Evolutionary conservation across 441 rosid genomes (phyloP).

Genomic region (Erodium trifolium): DNA sequence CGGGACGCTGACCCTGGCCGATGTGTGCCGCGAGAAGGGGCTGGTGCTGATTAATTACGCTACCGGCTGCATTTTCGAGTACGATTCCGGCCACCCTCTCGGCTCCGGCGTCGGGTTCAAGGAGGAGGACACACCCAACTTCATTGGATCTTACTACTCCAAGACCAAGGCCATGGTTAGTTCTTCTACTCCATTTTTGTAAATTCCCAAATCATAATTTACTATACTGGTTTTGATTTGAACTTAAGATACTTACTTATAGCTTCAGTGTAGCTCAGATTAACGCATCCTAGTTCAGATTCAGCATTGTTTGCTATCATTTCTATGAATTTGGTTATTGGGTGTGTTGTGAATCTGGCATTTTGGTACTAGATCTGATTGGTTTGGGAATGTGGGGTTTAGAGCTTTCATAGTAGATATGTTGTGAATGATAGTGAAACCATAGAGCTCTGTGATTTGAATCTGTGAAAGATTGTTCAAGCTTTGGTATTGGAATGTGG

Average conservation of each 20-base stretch:
- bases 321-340: background rate
- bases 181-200: no score
- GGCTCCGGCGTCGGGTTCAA: slow-evolving; percentile 77
- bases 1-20: background rate
- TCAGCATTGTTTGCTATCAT: background rate
- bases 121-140: slow-evolving; percentile 85
- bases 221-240: no score
- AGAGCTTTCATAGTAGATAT: no score
- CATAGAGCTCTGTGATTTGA: no score
- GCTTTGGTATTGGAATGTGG: background rate
- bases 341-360: background rate
- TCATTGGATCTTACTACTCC: slow-evolving; percentile 78
- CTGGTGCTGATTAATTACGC: background rate
- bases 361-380: background rate
- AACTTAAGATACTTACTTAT: background rate
- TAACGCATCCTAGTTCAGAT: background rate
- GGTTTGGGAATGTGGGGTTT: background rate
- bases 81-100: slow-evolving; percentile 52
- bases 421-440: no score
- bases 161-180: slow-evolving; percentile 92
- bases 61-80: slow-evolving; percentile 50
- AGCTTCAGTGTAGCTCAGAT: background rate
- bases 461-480: no score
- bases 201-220: no score
- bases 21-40: background rate